phyloP scores from a whole-genome alignment of 352 stramenopile species.

The Phytophthora hibernalis region DNA sequence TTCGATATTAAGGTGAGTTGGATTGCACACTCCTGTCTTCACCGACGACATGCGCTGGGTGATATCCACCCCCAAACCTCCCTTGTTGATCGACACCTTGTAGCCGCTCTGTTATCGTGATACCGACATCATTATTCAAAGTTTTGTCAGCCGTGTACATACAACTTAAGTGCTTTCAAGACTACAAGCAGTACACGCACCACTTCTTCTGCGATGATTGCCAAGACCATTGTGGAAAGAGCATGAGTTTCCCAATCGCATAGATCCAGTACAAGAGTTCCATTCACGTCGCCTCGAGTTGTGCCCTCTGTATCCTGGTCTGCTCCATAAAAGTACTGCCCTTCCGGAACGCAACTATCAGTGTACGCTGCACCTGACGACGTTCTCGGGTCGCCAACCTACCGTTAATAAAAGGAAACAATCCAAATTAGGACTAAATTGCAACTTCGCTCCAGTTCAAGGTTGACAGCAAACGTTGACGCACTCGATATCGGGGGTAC shows the following conservation, averaged over 20 bases:
- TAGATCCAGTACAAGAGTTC: conserved; percentile 38
- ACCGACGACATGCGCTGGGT: conserved; percentile 49
- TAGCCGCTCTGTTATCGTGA: conserved; percentile 34
- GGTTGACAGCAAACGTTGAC: not conserved
- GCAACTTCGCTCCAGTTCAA: not conserved
- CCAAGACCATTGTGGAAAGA: conserved; percentile 42
- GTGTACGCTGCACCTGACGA: conserved; percentile 5
- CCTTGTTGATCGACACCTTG: conserved; percentile 36
- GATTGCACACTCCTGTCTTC: conserved; percentile 45
- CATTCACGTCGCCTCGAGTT: conserved; percentile 21
- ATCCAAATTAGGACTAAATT: not conserved
- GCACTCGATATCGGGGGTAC: conserved; percentile 34
- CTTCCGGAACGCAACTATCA: conserved; percentile 2
- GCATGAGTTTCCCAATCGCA: conserved; percentile 50
- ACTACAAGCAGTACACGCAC: not conserved
- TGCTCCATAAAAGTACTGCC: conserved; percentile 30
- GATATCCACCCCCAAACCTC: conserved; percentile 5
- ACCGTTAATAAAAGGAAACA: not conserved
- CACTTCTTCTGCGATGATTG: conserved; percentile 52
- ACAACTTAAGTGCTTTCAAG: not conserved
- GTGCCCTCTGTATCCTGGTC: conserved; percentile 15
- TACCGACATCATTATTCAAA: too few species aligned
- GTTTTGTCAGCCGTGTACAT: not conserved
- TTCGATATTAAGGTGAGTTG: conserved; percentile 66
- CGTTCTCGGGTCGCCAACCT: conserved; percentile 35